Base-by-base conservation (phyloP, 192 early-diverging fungal species). In the Endogone sp. region DNA sequence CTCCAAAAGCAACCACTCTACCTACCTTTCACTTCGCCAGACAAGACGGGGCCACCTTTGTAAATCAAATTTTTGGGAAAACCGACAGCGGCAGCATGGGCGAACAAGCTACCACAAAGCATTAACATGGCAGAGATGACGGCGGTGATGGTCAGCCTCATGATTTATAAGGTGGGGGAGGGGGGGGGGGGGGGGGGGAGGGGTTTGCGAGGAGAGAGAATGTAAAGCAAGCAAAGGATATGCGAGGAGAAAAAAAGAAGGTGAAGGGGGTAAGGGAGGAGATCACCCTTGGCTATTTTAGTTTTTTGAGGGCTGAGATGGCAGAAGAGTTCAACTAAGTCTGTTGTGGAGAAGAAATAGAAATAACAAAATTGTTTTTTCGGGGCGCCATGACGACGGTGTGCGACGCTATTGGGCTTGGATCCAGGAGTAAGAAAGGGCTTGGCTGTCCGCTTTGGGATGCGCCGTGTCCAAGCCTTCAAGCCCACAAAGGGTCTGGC, bases 1-100 rank as follows among this genome's bases (percentile, higher is more conserved):
- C 11, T 26, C 16, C 20, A 66, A 65, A 57, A n/a, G 21, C 31
- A 66, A 4, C 6, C 31, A 62, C 25, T 29, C 11, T 11, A 25
- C 32, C 64, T 73, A 77, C 75, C 71, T 66, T 77, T 77, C 60
- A 77, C 71, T 16, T 25, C 31, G 54, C 67, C 68, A 63, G 56
- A 56, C 54, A 77, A 68, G 2, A 77, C 67, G 25, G 56, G 56
- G 30, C 75, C 75, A 11, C 75, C 75, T 6, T 49, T 1, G 16
- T 49, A 49, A 11, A 16, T 49, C 9, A 49, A 6, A 16, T 16
- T 49, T 49, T 49, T 49, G 37, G 37, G 37, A 6, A 16, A 11
- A 16, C 37, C 37, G 37, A 49, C 16, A 49, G 6, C 37, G 16
- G 37, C 6, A 16, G 37, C 37, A 11, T 49, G 6, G 37, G 16